phyloP scores from a whole-genome alignment of 2,329 filamentous ascomycete genomes.

The Fusarium xyrophilum region DNA sequence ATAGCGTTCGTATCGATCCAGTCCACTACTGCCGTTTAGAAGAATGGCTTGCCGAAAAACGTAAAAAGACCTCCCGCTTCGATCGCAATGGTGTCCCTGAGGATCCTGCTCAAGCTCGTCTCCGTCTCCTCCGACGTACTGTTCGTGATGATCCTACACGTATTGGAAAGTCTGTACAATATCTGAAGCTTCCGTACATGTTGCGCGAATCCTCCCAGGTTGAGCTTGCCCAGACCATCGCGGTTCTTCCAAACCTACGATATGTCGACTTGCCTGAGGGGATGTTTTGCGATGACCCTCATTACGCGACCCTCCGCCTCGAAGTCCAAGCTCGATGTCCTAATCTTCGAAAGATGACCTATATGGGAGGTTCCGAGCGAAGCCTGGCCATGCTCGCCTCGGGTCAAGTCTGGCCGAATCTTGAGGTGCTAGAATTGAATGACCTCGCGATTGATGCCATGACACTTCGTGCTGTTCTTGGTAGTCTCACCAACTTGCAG shows the following conservation, averaged over 20 bases:
- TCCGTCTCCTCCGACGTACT: conserved; percentile 81
- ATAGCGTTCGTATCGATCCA: conserved; percentile 88
- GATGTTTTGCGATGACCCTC: conserved; percentile 80
- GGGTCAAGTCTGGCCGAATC: conserved; percentile 69
- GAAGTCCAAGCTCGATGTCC: conserved; percentile 85
- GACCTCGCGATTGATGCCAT: conserved; percentile 73
- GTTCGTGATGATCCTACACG: conserved; percentile 76
- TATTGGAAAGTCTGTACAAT: conserved; percentile 74
- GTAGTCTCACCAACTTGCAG: conserved; percentile 69
- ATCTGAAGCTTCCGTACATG: conserved; percentile 94
- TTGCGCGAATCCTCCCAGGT: conserved; percentile 85
- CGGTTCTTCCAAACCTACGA: conserved; percentile 81
- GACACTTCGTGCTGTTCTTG: conserved; percentile 74
- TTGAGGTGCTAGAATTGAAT: conserved; percentile 76
- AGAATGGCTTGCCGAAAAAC: conserved; percentile 77
- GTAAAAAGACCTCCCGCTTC: conserved; percentile 76
- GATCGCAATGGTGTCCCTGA: conserved; percentile 80
- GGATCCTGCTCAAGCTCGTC: conserved; percentile 77
- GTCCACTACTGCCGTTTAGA: conserved; percentile 95
- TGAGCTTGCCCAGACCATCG: conserved; percentile 84
- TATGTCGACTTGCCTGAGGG: conserved; percentile 93
- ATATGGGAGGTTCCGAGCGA: conserved; percentile 77
- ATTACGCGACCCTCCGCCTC: conserved; percentile 77
- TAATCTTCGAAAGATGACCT: conserved; percentile 88
- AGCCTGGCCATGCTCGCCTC: conserved; percentile 74